Base-by-base conservation (phyloP, 768 basidiomycete genomes). In the Boletus coccyginus region DNA sequence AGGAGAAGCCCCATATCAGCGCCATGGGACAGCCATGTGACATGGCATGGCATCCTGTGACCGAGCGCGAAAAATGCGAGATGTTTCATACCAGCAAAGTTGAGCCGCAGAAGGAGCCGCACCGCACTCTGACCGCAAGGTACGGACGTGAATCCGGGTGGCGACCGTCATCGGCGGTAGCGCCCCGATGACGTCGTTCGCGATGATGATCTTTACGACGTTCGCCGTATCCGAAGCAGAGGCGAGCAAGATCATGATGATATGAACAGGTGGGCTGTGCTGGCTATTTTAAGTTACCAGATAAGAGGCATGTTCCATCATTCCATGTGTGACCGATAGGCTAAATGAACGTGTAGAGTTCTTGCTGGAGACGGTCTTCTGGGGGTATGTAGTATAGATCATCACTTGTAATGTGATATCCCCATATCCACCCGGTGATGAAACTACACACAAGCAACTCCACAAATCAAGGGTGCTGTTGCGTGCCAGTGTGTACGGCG, bases 1-100 rank as follows among this genome's bases (percentile, higher is more conserved):
- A 32, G 38, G 10, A 24, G 10, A 36, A 36, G 13, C 35, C 42
- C 14, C 13, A 21, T 13, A 29, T 36, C 5, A 14, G 39, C 10
- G 14, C 19, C 49, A 21, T 38, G 29, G 39, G 12, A 39, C 36
- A 3, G 29, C 36, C 17, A 16, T 13, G 9, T 52, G 11, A 52
- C 16, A 19, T 2, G 36, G 32, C 24, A 14, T 14, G 13, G 38
- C 5, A 13, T 33, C 53, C 7, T 17, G 16, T 53, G 55, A 39
- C 33, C 24, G n/a, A 35, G 54, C 54, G 52, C 43, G 43, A 56
- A 39, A n/a, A 53, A 39, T 5, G 55, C 51, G 9, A 54, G 52
- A 40, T 35, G 49, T 14, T 5, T 21, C 21, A 21, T 40, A 50
- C 36, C 36, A 21, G 50, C 5, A 33, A 41, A 32, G 29, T 39